Percentiles rank a stretch among this genome's conserved stretches.
These are phyloP conservation scores for Zygosaccharomyces sapae DNA, from an alignment of 1,139 yeast genomes.

Conservation along the genomic window DNA sequence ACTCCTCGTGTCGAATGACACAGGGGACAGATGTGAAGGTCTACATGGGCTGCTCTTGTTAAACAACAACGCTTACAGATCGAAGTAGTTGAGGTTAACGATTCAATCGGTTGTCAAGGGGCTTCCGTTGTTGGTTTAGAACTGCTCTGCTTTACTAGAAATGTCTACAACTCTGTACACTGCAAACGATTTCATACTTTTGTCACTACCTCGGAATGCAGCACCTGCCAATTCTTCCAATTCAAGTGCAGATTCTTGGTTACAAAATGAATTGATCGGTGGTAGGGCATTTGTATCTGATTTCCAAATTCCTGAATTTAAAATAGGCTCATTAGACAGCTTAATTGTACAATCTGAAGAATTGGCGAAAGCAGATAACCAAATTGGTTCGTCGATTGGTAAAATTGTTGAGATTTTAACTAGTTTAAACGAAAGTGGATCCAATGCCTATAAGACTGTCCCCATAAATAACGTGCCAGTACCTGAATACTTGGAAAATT, in stretches of 20 bases:
- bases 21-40: not conserved
- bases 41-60: not conserved
- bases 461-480: conserved; percentile 45
- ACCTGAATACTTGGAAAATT: conserved; percentile 62
- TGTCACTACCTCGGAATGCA: conserved; percentile 48
- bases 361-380: conserved; percentile 71
- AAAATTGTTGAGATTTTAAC: conserved; percentile 76
- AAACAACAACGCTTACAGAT: not conserved
- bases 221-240: conserved; percentile 46
- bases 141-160: not conserved
- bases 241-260: conserved; percentile 40
- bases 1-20: not conserved
- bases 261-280: conserved; percentile 34
- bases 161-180: conserved; percentile 31
- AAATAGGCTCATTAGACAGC: conserved; percentile 91
- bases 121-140: not conserved
- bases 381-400: conserved; percentile 60
- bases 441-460: conserved; percentile 46
- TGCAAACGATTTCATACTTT: conserved; percentile 38
- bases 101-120: not conserved
- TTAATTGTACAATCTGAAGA: conserved; percentile 90
- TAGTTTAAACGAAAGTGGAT: conserved; percentile 43
- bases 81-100: not conserved
- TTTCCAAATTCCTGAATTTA: conserved; percentile 77
- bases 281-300: conserved; percentile 38